Evolutionary conservation across 495 filamentous ascomycete species (phyloP).

Genomic region (Hapsidospora chrysogenum): DNA sequence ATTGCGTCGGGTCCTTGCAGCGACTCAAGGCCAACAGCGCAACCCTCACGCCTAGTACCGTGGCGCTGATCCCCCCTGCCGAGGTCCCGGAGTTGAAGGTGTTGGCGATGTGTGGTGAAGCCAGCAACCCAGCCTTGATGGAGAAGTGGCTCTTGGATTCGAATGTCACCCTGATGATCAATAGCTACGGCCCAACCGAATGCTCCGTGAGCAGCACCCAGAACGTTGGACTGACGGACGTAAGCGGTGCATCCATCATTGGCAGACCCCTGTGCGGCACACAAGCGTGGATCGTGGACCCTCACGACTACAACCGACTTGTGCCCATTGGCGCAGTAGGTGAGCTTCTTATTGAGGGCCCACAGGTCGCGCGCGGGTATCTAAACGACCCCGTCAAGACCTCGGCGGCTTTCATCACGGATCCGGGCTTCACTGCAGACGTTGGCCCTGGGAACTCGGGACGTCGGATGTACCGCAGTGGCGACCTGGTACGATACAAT

Average conservation of each 20-base stretch:
- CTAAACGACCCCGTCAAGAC: slow-evolving; percentile 27
- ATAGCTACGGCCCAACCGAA: slow-evolving; percentile 3
- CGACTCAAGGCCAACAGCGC: slow-evolving; percentile 32
- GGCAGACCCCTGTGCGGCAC: slow-evolving; percentile 16
- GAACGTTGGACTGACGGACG: background rate
- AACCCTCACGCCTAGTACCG: slow-evolving; percentile 27
- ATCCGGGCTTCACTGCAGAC: slow-evolving; percentile 9
- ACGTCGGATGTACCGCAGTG: background rate
- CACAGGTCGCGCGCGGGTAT: slow-evolving; percentile 33
- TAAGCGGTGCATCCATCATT: slow-evolving; percentile 6
- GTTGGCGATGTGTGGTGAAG: background rate
- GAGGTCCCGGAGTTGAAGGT: slow-evolving; percentile 10
- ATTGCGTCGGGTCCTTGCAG: slow-evolving; percentile 20
- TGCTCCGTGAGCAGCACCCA: background rate
- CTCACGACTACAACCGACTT: slow-evolving; percentile 30
- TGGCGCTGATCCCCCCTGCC: slow-evolving; percentile 21
- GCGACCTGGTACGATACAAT: background rate
- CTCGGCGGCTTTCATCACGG: slow-evolving; percentile 25
- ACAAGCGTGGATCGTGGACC: slow-evolving; percentile 46
- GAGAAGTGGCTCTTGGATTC: slow-evolving; percentile 6
- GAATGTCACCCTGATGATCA: slow-evolving; percentile 4
- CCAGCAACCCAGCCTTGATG: background rate
- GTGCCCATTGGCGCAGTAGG: slow-evolving; percentile 41
- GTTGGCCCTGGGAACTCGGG: background rate
- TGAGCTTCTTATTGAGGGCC: slow-evolving; percentile 44